A percentile compares a stretch with the other conserved stretches of the same genome.
These are phyloP conservation scores for Microbotryomycetes sp. DNA, from an alignment of 1,284 basidiomycete genomes.

Conservation along the genomic window DNA sequence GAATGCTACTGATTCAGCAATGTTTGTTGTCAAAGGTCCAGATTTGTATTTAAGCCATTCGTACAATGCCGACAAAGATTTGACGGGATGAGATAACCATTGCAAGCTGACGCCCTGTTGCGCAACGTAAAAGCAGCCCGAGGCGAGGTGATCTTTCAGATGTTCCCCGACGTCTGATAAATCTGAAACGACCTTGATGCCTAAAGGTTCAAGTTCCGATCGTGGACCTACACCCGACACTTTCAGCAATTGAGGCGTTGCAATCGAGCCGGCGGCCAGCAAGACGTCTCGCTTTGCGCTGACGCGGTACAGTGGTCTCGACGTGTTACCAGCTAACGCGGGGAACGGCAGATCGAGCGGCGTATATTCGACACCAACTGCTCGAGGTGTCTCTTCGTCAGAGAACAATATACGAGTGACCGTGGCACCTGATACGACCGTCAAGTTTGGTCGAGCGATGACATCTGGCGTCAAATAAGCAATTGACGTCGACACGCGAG, in stretches of 20 bases:
- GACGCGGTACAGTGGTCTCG: conserved; percentile 45
- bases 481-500: conserved; percentile 56
- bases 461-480: conserved; percentile 60
- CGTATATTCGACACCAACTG: conserved; percentile 58
- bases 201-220: conserved; percentile 48
- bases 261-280: conserved; percentile 57
- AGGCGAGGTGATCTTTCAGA: conserved; percentile 52
- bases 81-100: conserved; percentile 36
- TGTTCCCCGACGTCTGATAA: conserved; percentile 57
- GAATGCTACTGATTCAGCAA: conserved; percentile 41
- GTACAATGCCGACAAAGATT: conserved; percentile 41
- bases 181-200: conserved; percentile 52
- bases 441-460: conserved; percentile 57
- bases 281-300: conserved; percentile 56
- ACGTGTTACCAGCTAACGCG: neutral
- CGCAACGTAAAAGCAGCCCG: conserved; percentile 46
- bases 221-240: conserved; percentile 63
- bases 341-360: neutral
- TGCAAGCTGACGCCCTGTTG: neutral
- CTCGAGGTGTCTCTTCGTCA: conserved; percentile 43
- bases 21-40: conserved; percentile 53
- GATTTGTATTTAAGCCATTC: conserved; percentile 49
- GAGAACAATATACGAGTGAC: conserved; percentile 51
- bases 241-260: conserved; percentile 63
- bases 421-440: conserved; percentile 50